Evolutionary conservation across 371 early-diverging fungal genomes (phyloP).

Genomic region (Lichtheimia ornata): DNA sequence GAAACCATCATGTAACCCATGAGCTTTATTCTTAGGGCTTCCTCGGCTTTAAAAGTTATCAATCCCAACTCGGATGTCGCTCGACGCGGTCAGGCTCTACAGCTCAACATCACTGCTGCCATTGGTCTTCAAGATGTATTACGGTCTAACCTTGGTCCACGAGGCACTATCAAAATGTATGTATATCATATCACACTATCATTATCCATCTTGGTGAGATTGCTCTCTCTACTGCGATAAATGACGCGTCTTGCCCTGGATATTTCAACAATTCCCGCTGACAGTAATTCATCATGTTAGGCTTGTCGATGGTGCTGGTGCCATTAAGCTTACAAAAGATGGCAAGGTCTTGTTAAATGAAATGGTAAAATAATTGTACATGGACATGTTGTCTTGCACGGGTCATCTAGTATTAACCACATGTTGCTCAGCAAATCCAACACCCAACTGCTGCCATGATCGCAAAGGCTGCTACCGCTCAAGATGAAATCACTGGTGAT

Average conservation of each 20-base stretch:
- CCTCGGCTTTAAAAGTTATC: constrained; percentile 87
- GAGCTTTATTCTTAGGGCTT: constrained; percentile 19
- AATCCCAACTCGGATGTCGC: constrained; percentile 99
- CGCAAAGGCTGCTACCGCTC: constrained; percentile 97
- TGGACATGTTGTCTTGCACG: background rate
- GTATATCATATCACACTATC: background rate
- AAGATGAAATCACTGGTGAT: constrained; percentile 99
- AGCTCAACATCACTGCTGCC: constrained; percentile 96
- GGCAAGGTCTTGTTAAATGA: constrained; percentile 96
- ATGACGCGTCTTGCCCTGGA: background rate
- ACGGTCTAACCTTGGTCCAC: constrained; percentile 97
- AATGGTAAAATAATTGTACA: constrained; percentile 70
- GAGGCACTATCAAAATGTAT: constrained; percentile 99
- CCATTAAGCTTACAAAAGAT: constrained; percentile 96
- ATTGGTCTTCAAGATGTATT: constrained; percentile 95
- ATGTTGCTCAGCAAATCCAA: constrained; percentile 91
- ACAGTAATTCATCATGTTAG: constrained; percentile 47
- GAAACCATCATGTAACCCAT: no score
- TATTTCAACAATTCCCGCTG: background rate
- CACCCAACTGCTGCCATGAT: constrained; percentile 99
- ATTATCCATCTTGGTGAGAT: no score
- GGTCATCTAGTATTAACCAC: constrained; percentile 5
- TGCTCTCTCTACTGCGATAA: no score
- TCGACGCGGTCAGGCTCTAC: constrained; percentile 97
- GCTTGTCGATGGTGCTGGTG: constrained; percentile 96